Evolutionary conservation across 352 stramenopile species (phyloP).

Genomic region (Blastocystis sp.): DNA sequence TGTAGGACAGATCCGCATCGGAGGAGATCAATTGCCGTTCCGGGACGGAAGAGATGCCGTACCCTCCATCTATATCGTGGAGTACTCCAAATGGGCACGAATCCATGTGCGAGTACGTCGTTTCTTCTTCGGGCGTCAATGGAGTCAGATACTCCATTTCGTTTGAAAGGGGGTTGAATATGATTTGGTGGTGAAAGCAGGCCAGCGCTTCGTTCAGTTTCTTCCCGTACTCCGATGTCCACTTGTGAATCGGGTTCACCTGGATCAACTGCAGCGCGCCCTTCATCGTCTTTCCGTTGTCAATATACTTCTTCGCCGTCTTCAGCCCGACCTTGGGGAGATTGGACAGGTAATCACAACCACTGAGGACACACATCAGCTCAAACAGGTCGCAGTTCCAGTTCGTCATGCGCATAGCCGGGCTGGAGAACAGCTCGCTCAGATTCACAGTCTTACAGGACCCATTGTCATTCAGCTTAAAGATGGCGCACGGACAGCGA

Average conservation of each 20-base stretch:
- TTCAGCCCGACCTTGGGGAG: conserved; percentile 82
- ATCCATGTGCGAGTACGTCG: too few relatives aligned
- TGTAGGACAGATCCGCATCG: neutral
- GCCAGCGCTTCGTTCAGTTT: neutral
- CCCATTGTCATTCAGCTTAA: conserved; percentile 88
- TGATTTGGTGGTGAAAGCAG: conserved; percentile 47
- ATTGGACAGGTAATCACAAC: conserved; percentile 86
- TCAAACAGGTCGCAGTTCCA: conserved; percentile 69
- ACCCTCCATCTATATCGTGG: neutral
- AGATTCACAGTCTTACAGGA: conserved; percentile 74
- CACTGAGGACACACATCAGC: conserved; percentile 83
- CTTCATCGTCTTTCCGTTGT: neutral
- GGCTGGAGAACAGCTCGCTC: neutral
- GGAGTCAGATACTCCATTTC: conserved; percentile 25
- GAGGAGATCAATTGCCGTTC: neutral
- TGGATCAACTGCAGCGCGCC: neutral
- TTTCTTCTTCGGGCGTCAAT: neutral
- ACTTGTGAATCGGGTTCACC: neutral
- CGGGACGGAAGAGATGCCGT: neutral
- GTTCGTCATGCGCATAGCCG: neutral
- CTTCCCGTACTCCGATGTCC: neutral
- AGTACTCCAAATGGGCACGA: too few relatives aligned
- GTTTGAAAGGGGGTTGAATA: conserved; percentile 44
- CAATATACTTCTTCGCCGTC: conserved; percentile 75
- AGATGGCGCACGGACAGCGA: conserved; percentile 86